Evolutionary conservation across 345 rosid genomes (phyloP), one percentile per base, ranked within the genome.

Genomic region (Anacardium occidentale): DNA sequence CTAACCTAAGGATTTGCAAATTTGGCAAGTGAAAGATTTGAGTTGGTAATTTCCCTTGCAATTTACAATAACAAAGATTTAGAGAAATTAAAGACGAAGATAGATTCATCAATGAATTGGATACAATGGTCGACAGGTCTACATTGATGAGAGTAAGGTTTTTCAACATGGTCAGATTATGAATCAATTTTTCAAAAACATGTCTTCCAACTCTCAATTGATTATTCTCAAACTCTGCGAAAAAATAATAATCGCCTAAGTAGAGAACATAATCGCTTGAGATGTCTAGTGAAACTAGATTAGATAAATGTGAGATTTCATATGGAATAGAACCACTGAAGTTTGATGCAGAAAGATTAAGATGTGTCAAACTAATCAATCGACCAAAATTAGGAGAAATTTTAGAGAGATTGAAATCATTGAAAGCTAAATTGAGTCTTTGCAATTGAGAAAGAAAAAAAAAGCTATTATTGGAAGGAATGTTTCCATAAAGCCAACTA

Each of bases 361-460:
- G 77, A n/a, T 78, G 53, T 1, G 70, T 73, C 52, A 80, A 21
- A 0, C 18, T 62, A 0, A 55, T 4, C 0, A 80, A 70, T 7
- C 0, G 4, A 37, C 79, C 66, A 53, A 84, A 72, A 22, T 24
- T n/a, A 0, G 72, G 51, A 0, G 83, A 57, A 10, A 81, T 55
- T 0, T 2, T 10, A 22, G 80, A 76, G 37, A 0, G 5, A 20
- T 55, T 34, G 58, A 75, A 79, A 26, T 54, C 32, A 22, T 67
- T 72, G 60, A 5, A 4, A 34, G 68, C 48, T 0, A 72, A 68
- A 17, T 59, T 17, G 14, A 77, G 79, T 14, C 18, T 22, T 13
- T 26, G 44, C 2, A 81, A 61, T 12, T 71, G 70, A 13, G 4
- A 34, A 40, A 77, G 70, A 2, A 18, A 14, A 64, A 74, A 76